Percentiles rank a stretch among this genome's conserved stretches.
Conservation (phyloP, 768 basidiomycete species). For the Russula ochroleuca region DNA sequence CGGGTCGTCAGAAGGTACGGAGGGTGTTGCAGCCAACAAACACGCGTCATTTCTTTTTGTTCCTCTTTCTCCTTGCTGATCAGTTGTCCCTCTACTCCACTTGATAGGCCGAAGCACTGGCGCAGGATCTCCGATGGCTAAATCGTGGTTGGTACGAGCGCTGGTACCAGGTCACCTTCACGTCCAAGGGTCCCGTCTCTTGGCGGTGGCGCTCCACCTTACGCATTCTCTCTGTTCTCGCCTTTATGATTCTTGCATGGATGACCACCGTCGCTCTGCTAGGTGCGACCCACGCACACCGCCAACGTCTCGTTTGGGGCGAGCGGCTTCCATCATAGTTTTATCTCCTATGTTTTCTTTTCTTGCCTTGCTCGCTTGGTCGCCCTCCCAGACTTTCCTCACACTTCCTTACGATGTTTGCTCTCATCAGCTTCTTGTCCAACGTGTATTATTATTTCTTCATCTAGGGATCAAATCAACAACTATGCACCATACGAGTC, state of each 20-base stretch:
- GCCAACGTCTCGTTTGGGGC: constrained; percentile 74
- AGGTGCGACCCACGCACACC: constrained; percentile 70
- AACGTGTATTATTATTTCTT: constrained; percentile 14
- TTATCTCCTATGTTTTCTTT: neutral
- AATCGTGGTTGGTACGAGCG: constrained; percentile 77
- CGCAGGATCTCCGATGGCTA: constrained; percentile 65
- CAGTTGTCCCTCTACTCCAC: neutral
- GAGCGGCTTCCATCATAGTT: constrained; percentile 67
- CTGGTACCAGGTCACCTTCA: constrained; percentile 71
- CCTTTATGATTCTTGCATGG: constrained; percentile 58
- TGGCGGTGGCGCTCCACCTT: constrained; percentile 63
- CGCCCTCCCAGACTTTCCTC: neutral
- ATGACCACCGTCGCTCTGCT: constrained; percentile 54
- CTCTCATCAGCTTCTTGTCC: constrained; percentile 4
- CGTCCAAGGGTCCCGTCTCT: constrained; percentile 65
- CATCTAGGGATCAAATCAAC: neutral
- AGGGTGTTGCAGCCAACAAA: neutral
- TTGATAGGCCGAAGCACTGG: constrained; percentile 57
- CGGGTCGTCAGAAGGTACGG: constrained; percentile 60
- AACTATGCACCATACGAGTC: neutral
- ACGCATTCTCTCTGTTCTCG: constrained; percentile 37
- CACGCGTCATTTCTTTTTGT: neutral
- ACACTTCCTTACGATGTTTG: neutral
- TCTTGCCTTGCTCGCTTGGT: neutral
- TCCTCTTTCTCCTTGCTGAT: neutral